These are phyloP conservation scores for Clarireedia homoeocarpa DNA, from an alignment of 2,329 filamentous ascomycete genomes.

Conservation along the genomic window DNA sequence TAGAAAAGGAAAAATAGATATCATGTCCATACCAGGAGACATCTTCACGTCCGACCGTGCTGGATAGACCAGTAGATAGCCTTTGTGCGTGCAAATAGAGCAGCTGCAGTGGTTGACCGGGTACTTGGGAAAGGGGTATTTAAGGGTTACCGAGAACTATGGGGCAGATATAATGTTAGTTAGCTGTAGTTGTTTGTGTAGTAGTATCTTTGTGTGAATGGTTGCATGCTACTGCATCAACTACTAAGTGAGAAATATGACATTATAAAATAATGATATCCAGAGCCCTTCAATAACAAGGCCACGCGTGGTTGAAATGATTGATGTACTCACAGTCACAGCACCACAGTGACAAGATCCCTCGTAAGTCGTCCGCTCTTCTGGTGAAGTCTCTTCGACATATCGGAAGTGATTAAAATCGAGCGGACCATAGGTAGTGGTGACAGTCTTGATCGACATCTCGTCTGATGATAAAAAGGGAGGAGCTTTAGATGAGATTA, in stretches of 20 bases:
- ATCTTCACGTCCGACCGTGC: conserved; percentile 12
- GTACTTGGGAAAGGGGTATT: conserved; percentile 42
- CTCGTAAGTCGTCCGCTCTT: conserved; percentile 35
- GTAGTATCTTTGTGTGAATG: not conserved
- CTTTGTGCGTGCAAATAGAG: conserved; percentile 51
- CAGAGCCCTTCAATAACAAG: too few relatives aligned
- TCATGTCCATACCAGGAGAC: conserved; percentile 7
- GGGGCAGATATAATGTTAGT: not conserved
- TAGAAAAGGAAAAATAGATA: not conserved
- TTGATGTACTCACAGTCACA: conserved; percentile 24
- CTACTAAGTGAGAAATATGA: too few relatives aligned
- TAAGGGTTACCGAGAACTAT: conserved; percentile 39
- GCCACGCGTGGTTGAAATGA: not conserved
- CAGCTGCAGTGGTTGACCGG: conserved; percentile 53
- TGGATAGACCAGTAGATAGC: conserved; percentile 34
- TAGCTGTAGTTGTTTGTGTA: not conserved
- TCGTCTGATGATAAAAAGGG: not conserved
- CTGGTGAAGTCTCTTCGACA: conserved; percentile 13
- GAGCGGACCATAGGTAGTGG: conserved; percentile 1
- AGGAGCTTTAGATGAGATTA: not conserved
- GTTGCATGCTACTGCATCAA: not conserved
- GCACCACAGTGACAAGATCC: conserved; percentile 49
- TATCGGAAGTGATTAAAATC: not conserved
- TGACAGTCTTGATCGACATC: not conserved
- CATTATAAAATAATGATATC: too few relatives aligned